A percentile compares a stretch with the other conserved stretches of the same genome.
Evolutionary conservation across 2,329 filamentous ascomycete species (phyloP).

Genomic region (Hymenoscyphus fructigenus): DNA sequence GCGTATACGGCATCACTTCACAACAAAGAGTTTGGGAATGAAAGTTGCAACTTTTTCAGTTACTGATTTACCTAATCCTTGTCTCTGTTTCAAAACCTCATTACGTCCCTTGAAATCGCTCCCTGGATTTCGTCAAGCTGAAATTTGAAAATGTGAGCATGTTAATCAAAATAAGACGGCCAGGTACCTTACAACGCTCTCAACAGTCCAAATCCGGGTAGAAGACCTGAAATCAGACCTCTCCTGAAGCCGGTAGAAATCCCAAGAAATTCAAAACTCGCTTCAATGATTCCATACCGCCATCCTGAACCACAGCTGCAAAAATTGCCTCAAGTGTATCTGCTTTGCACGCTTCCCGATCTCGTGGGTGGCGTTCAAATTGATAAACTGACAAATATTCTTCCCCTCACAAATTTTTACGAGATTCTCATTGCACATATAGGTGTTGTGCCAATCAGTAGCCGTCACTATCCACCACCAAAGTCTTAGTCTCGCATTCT

Average conservation of each 20-base stretch:
- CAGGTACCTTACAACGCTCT: background rate
- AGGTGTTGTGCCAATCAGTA: background rate
- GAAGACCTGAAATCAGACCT: background rate
- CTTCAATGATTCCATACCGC: background rate
- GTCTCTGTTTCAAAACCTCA: too few species aligned
- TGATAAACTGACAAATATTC: background rate
- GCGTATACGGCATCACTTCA: too few species aligned
- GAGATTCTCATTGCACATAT: background rate
- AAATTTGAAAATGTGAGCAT: too few species aligned
- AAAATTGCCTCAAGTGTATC: background rate
- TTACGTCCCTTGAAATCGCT: too few species aligned
- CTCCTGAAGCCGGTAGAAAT: background rate
- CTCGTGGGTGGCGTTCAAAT: background rate
- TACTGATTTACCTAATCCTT: too few species aligned
- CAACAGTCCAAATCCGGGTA: background rate
- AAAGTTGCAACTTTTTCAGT: too few species aligned
- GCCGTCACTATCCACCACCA: background rate
- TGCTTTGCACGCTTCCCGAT: background rate
- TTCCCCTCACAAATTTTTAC: background rate
- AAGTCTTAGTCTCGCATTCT: background rate
- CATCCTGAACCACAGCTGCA: background rate
- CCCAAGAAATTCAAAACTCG: background rate
- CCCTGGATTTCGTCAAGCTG: too few species aligned
- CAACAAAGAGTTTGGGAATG: too few species aligned
- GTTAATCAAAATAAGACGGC: too few species aligned